Evolutionary conservation across 1,284 basidiomycete species (phyloP).

Genomic region (Trichosporon sp.): DNA sequence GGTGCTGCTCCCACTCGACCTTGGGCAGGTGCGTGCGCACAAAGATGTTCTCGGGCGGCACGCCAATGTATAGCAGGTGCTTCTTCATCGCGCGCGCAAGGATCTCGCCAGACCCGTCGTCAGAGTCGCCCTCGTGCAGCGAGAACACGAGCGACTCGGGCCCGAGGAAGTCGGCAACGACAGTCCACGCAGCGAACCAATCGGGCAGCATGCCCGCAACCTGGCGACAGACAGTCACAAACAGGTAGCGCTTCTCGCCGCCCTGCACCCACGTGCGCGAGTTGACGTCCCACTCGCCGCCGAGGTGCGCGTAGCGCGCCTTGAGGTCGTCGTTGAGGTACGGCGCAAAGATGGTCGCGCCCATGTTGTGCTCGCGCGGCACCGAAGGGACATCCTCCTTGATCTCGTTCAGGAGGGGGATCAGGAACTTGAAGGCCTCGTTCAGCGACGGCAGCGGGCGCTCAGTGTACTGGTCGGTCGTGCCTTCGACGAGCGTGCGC

Average conservation of each 20-base stretch:
- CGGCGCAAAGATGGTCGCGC: constrained; percentile 36
- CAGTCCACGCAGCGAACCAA: constrained; percentile 47
- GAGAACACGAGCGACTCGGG: constrained; percentile 41
- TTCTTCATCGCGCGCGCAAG: constrained; percentile 35
- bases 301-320: constrained; percentile 37
- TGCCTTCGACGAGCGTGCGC: constrained; percentile 18
- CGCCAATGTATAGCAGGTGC: constrained; percentile 43
- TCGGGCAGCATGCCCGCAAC: constrained; percentile 46
- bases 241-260: constrained; percentile 32
- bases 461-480: constrained; percentile 27
- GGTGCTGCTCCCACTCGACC: constrained; percentile 39
- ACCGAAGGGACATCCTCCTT: constrained; percentile 28
- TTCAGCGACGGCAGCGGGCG: constrained; percentile 33
- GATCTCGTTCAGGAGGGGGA: constrained; percentile 32
- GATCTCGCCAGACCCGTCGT: constrained; percentile 34
- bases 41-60: constrained; percentile 43
- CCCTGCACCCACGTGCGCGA: constrained; percentile 26
- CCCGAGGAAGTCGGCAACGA: constrained; percentile 43
- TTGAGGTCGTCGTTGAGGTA: constrained; percentile 35
- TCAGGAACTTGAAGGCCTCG: constrained; percentile 35
- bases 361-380: constrained; percentile 40
- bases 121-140: constrained; percentile 39
- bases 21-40: constrained; percentile 35
- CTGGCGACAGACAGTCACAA: constrained; percentile 42
- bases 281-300: constrained; percentile 30